phyloP scores from a whole-genome alignment of 2,329 filamentous ascomycete genomes.

The Cladorrhinum sp. region DNA sequence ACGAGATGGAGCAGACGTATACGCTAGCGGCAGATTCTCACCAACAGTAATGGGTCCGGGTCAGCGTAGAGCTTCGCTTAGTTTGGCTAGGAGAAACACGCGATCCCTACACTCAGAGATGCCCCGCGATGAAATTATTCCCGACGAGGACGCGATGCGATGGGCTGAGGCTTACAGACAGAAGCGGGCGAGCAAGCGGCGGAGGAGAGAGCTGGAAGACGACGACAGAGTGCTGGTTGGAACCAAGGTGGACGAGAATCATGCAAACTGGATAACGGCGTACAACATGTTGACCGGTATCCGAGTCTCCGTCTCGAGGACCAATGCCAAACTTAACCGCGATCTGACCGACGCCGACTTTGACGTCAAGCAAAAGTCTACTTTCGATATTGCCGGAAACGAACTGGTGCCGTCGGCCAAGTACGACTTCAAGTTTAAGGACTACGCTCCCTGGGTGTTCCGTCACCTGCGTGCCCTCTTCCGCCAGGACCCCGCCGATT shows the following conservation, averaged over 20 bases:
- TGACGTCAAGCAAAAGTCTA: conserved; percentile 92
- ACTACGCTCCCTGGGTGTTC: conserved; percentile 99
- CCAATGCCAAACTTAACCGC: conserved; percentile 93
- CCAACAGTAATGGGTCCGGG: conserved; percentile 56
- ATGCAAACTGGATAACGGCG: conserved; percentile 95
- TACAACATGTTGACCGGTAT: conserved; percentile 99
- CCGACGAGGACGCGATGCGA: conserved; percentile 84
- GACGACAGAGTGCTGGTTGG: conserved; percentile 94
- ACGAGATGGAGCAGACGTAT: conserved; percentile 68
- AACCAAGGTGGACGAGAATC: conserved; percentile 95
- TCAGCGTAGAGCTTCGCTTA: conserved; percentile 76
- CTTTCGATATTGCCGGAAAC: conserved; percentile 97
- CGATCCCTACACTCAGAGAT: conserved; percentile 82
- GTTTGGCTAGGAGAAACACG: conserved; percentile 74
- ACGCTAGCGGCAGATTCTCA: conserved; percentile 78
- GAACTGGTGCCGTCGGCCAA: conserved; percentile 97
- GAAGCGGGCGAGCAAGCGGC: conserved; percentile 84
- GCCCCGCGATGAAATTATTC: conserved; percentile 76
- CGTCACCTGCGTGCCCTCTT: conserved; percentile 85
- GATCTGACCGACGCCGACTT: conserved; percentile 90
- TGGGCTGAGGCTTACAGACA: conserved; percentile 94
- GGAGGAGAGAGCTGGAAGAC: conserved; percentile 79
- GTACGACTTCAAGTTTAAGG: conserved; percentile 99
- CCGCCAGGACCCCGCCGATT: conserved; percentile 91
- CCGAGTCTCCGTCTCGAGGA: conserved; percentile 91